phyloP scores from a whole-genome alignment of 768 basidiomycete species.

The Termitomyces sp. region DNA sequence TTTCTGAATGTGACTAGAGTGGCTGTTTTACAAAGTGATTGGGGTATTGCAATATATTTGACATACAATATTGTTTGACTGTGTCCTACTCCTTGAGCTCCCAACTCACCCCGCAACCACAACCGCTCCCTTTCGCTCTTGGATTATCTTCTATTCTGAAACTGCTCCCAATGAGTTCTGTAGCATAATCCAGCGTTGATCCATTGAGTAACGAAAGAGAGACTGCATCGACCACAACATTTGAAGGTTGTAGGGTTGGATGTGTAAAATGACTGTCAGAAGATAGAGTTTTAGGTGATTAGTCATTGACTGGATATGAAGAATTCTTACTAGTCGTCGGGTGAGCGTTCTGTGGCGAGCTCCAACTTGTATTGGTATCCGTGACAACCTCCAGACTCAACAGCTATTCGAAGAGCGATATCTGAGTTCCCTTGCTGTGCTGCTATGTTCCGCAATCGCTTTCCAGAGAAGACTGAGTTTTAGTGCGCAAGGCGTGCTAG shows the following conservation, averaged over 20 bases:
- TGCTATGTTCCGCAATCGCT: slow-evolving; percentile 79
- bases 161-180: slow-evolving; percentile 90
- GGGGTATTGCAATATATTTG: background rate
- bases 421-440: slow-evolving; percentile 53
- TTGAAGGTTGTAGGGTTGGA: slow-evolving; percentile 63
- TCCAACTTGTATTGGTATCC: slow-evolving; percentile 96
- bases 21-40: background rate
- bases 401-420: slow-evolving; percentile 72
- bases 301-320: background rate
- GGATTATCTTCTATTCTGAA: slow-evolving; percentile 85
- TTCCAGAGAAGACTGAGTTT: background rate
- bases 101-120: slow-evolving; percentile 97
- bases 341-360: slow-evolving; percentile 51
- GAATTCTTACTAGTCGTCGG: slow-evolving; percentile 79
- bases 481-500: background rate
- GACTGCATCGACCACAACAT: slow-evolving; percentile 79
- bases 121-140: slow-evolving; percentile 83
- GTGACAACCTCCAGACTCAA: slow-evolving; percentile 95
- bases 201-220: slow-evolving; percentile 85
- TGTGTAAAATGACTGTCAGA: slow-evolving; percentile 61
- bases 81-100: slow-evolving; percentile 55
- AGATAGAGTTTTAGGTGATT: slow-evolving; percentile 2
- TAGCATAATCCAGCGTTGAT: slow-evolving; percentile 84
- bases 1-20: background rate
- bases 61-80: background rate